A percentile compares a stretch with the other conserved stretches of the same genome.
These are phyloP conservation scores for Venturia pyrina DNA, from an alignment of 2,329 filamentous ascomycete species.

Conservation along the genomic window DNA sequence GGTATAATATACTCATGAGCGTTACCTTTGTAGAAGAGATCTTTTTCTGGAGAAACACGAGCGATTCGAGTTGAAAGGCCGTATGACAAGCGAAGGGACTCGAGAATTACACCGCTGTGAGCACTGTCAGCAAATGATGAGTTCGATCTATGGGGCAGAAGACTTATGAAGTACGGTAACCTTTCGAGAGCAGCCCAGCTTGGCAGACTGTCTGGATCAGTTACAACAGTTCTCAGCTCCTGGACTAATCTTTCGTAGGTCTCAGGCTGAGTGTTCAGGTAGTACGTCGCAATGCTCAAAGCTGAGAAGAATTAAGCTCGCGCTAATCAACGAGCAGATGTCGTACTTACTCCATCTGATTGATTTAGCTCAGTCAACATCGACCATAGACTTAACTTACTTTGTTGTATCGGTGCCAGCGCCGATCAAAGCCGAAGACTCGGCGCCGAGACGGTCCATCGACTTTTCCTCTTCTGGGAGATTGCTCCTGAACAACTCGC, in stretches of 20 bases:
- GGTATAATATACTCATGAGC: conserved; percentile 12
- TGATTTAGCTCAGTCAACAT: background rate
- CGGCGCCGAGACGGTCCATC: conserved; percentile 24
- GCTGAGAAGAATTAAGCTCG: background rate
- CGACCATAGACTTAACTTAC: background rate
- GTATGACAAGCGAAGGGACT: conserved; percentile 23
- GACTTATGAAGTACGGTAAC: conserved; percentile 21
- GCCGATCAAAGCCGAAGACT: conserved; percentile 28
- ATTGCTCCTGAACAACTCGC: conserved; percentile 10
- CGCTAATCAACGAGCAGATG: background rate
- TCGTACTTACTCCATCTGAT: background rate
- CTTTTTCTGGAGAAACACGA: conserved; percentile 17
- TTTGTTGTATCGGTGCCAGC: conserved; percentile 31
- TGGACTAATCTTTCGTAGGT: conserved; percentile 5
- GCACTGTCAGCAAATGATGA: background rate
- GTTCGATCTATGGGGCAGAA: background rate
- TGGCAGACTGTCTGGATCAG: conserved; percentile 7
- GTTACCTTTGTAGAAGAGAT: conserved; percentile 14
- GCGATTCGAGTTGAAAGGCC: conserved; percentile 19
- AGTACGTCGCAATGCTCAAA: conserved; percentile 8
- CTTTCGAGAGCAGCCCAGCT: conserved; percentile 19
- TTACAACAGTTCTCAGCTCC: conserved; percentile 13
- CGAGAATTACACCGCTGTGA: conserved; percentile 21
- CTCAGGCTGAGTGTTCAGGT: conserved; percentile 13
- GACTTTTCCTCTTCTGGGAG: conserved; percentile 16